Evolutionary conservation across 805 yeast species (phyloP).

Genomic region (Myxozyma monticola): DNA sequence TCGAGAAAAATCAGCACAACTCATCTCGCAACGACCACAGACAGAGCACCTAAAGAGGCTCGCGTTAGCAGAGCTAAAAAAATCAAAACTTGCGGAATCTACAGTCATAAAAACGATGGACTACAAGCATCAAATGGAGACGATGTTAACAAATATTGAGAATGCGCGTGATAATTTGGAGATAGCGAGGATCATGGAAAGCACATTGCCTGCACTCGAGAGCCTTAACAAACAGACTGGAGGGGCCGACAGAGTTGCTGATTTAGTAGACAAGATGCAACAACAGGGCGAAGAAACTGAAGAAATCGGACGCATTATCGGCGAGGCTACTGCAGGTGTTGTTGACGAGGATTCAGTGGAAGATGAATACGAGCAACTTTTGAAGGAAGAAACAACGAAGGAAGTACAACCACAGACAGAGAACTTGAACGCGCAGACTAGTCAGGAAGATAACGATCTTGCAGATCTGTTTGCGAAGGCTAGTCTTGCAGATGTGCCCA

Average conservation of each 20-base stretch:
- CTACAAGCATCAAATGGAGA: slow-evolving; percentile 15
- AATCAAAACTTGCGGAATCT: slow-evolving; percentile 14
- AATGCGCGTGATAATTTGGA: slow-evolving; percentile 20
- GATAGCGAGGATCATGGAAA: slow-evolving; percentile 35
- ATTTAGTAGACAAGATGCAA: slow-evolving; percentile 44
- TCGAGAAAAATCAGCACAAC: slow-evolving; percentile 10
- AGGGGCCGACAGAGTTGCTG: slow-evolving; percentile 47
- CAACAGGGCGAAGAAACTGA: slow-evolving; percentile 44
- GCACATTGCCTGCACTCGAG: slow-evolving; percentile 51
- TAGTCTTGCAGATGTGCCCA: slow-evolving; percentile 18
- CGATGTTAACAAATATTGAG: slow-evolving; percentile 13
- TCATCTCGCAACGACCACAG: slow-evolving; percentile 5
- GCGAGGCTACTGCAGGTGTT: slow-evolving; percentile 36
- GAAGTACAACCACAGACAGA: slow-evolving; percentile 3
- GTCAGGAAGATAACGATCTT: slow-evolving; percentile 5
- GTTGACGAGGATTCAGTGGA: slow-evolving; percentile 42
- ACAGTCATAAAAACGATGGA: slow-evolving; percentile 1
- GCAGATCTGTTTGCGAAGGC: slow-evolving; percentile 9
- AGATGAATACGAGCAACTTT: slow-evolving; percentile 43
- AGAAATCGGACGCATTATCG: slow-evolving; percentile 42
- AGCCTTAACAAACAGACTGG: slow-evolving; percentile 46
- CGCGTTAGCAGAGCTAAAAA: slow-evolving; percentile 15
- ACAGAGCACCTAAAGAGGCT: slow-evolving; percentile 8
- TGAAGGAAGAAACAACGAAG: slow-evolving; percentile 33
- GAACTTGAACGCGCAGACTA: neutral